These are phyloP conservation scores for Nakazawaea siamensis DNA, from an alignment of 805 yeast species.

Conservation along the genomic window DNA sequence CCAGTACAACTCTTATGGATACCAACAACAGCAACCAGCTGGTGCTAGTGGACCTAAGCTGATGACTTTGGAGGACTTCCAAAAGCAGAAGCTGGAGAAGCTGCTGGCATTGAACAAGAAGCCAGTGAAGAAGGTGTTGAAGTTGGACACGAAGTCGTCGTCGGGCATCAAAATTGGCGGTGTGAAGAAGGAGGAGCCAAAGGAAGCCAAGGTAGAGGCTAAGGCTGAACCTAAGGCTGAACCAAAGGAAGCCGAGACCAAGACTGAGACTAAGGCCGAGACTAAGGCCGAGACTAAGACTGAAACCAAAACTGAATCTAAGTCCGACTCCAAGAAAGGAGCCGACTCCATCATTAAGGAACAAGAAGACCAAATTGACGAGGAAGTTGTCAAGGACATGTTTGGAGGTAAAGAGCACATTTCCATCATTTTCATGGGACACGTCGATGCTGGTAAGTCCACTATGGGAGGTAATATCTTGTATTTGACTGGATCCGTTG, in stretches of 20 bases:
- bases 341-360: constrained; percentile 54
- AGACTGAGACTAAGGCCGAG: constrained; percentile 12
- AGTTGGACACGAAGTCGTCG: constrained; percentile 43
- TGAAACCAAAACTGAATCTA: constrained; percentile 10
- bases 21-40: constrained; percentile 9
- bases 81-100: constrained; percentile 50
- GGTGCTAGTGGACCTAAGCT: constrained; percentile 29
- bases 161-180: constrained; percentile 58
- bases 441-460: constrained; percentile 98
- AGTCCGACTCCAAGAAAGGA: constrained; percentile 15
- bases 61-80: constrained; percentile 78
- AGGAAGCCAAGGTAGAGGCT: constrained; percentile 11
- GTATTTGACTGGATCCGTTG: constrained; percentile 92
- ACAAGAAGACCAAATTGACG: constrained; percentile 78
- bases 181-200: constrained; percentile 25
- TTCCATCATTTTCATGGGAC: constrained; percentile 98
- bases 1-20: constrained; percentile 15
- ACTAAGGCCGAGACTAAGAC: constrained; percentile 13
- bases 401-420: constrained; percentile 97
- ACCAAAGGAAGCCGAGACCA: constrained; percentile 12
- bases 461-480: constrained; percentile 98
- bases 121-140: constrained; percentile 58
- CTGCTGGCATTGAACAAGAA: constrained; percentile 35
- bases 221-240: constrained; percentile 13
- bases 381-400: constrained; percentile 82